phyloP scores from a whole-genome alignment of 208 protist species.

The Tritrichomonas foetus region DNA sequence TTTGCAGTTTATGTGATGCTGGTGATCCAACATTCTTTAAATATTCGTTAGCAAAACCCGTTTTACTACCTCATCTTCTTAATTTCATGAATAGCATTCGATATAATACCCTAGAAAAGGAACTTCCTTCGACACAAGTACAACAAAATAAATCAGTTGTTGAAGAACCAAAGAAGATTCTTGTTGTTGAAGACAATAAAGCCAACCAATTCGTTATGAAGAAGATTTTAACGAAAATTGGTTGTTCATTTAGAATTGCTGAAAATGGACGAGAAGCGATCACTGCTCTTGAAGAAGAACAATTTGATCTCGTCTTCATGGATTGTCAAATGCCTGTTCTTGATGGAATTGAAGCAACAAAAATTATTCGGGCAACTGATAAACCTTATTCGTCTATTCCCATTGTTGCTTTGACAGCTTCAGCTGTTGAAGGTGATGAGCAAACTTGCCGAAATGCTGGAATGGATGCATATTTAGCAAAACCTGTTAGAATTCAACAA shows the following conservation, averaged over 20 bases:
- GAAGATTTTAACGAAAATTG: not conserved
- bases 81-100: not conserved
- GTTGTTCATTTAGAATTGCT: not conserved
- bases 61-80: not conserved
- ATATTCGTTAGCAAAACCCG: not conserved
- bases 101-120: not conserved
- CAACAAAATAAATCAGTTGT: too few relatives aligned
- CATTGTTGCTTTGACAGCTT: constrained; percentile 52
- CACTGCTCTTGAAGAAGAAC: not conserved
- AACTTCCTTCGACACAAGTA: too few relatives aligned
- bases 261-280: not conserved
- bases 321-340: constrained; percentile 54
- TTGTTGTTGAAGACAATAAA: too few relatives aligned
- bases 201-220: constrained; percentile 35
- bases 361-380: constrained; percentile 18
- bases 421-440: constrained; percentile 44
- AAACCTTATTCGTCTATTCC: constrained; percentile 15
- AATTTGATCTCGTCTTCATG: too few relatives aligned
- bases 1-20: not conserved
- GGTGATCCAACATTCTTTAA: not conserved
- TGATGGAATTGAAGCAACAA: constrained; percentile 49
- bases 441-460: constrained; percentile 45
- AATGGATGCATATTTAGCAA: constrained; percentile 54
- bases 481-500: constrained; percentile 45
- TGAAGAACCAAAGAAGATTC: too few relatives aligned